phyloP scores from a whole-genome alignment of 2,329 filamentous ascomycete species.

The Botrytis aclada region DNA sequence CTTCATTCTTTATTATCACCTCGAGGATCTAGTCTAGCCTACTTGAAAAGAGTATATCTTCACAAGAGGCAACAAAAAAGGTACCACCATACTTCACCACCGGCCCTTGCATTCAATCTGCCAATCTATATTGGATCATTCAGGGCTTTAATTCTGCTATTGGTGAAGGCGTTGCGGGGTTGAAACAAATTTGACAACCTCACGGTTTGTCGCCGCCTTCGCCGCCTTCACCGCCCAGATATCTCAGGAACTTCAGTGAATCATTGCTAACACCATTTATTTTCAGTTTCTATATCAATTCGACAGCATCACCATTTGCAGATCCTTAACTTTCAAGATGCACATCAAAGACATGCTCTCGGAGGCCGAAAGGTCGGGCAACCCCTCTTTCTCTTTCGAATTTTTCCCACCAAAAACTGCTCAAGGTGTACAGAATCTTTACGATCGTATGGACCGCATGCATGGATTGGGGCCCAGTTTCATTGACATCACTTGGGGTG shows the following conservation, averaged over 20 bases:
- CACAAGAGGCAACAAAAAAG: constrained; percentile 15
- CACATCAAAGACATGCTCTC: constrained; percentile 91
- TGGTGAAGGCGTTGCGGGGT: constrained; percentile 4
- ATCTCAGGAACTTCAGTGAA: constrained; percentile 1
- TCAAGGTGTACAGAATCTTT: constrained; percentile 97
- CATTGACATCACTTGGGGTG: constrained; percentile 98
- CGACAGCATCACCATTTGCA: constrained; percentile 2
- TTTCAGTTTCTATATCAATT: constrained; percentile 14
- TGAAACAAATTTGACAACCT: constrained; percentile 1
- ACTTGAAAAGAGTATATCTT: background rate
- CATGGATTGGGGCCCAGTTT: constrained; percentile 90
- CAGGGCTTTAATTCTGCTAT: background rate
- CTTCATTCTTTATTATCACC: constrained; percentile 14
- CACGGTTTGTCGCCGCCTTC: background rate
- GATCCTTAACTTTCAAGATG: constrained; percentile 57
- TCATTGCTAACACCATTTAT: constrained; percentile 16
- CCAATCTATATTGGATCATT: background rate
- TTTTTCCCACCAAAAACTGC: constrained; percentile 99
- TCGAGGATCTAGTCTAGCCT: constrained; percentile 10
- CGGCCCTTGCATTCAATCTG: background rate
- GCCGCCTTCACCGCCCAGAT: background rate
- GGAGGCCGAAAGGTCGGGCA: constrained; percentile 72
- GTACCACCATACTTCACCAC: constrained; percentile 8
- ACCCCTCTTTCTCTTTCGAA: constrained; percentile 96
- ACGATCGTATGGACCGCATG: constrained; percentile 99